Evolutionary conservation across 441 rosid genomes (phyloP).

Genomic region (Corymbia citriodora): DNA sequence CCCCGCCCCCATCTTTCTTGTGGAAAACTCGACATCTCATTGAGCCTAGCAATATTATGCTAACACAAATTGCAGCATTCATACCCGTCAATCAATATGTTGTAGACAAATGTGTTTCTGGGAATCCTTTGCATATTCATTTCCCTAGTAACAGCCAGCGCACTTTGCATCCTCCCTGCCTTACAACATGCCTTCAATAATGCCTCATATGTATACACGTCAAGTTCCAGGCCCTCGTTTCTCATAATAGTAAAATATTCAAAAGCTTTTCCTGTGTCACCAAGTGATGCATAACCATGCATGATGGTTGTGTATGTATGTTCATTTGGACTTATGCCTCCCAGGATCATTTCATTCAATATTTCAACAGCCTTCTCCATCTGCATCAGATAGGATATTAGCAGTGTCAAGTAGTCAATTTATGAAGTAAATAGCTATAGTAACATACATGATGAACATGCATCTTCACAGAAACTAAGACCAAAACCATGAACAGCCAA

Average conservation of each 20-base stretch:
- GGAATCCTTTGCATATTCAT: slow-evolving; percentile 78
- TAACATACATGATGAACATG: neutral
- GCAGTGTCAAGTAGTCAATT: neutral
- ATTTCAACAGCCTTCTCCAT: slow-evolving; percentile 88
- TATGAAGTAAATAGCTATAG: neutral
- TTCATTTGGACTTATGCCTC: slow-evolving; percentile 74
- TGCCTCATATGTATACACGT: slow-evolving; percentile 79
- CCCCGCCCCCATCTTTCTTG: neutral
- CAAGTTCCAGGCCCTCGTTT: slow-evolving; percentile 82
- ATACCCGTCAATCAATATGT: slow-evolving; percentile 94
- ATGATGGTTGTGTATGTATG: slow-evolving; percentile 93
- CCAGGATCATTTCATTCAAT: slow-evolving; percentile 80
- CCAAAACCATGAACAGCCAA: neutral
- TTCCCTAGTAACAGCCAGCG: slow-evolving; percentile 92
- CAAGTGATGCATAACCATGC: slow-evolving; percentile 95
- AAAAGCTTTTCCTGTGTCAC: slow-evolving; percentile 93
- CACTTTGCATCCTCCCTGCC: slow-evolving; percentile 97
- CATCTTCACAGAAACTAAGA: neutral
- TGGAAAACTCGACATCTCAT: neutral
- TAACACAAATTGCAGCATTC: neutral
- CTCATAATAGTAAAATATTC: slow-evolving; percentile 77
- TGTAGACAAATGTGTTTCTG: slow-evolving; percentile 73
- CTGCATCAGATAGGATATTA: slow-evolving; percentile 29
- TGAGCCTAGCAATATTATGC: neutral
- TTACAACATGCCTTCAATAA: slow-evolving; percentile 97